A percentile compares a stretch with the other conserved stretches of the same genome.
These are phyloP conservation scores for Phlebiopsis flavidoalba DNA, from an alignment of 768 basidiomycete species.

Conservation along the genomic window DNA sequence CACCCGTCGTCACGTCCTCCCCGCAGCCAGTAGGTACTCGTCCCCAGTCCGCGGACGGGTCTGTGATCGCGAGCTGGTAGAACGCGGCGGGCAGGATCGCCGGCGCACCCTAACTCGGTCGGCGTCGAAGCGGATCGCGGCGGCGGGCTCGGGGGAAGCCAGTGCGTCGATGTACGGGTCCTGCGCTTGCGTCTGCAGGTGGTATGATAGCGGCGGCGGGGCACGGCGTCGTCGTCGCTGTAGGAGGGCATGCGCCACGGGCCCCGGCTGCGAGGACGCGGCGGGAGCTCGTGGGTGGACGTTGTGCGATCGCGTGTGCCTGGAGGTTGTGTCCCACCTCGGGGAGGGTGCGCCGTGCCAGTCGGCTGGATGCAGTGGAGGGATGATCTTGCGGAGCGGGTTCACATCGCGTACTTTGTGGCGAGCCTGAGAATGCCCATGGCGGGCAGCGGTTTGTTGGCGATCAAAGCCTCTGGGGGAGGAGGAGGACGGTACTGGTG, in stretches of 20 bases:
- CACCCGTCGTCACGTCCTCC: constrained; percentile 2
- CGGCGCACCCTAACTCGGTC: constrained; percentile 5
- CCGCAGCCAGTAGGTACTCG: background rate
- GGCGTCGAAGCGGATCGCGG: constrained; percentile 16
- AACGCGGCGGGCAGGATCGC: constrained; percentile 17
- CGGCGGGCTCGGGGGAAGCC: constrained; percentile 11
- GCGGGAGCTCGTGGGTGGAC: constrained; percentile 2
- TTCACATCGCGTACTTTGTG: constrained; percentile 4
- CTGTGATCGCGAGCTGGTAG: constrained; percentile 14
- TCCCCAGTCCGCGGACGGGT: constrained; percentile 8
- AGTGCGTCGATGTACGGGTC: constrained; percentile 8
- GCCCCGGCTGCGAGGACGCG: background rate
- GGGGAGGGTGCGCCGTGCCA: constrained; percentile 6
- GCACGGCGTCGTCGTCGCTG: background rate
- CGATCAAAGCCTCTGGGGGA: constrained; percentile 6
- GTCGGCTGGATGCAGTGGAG: constrained; percentile 9
- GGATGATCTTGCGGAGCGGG: background rate
- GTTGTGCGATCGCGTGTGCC: constrained; percentile 1
- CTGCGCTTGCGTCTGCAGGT: background rate
- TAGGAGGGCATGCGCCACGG: background rate
- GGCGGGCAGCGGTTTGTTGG: constrained; percentile 4
- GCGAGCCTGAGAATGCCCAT: constrained; percentile 9
- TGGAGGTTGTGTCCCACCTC: constrained; percentile 9
- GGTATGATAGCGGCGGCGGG: background rate
- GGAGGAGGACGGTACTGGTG: background rate